A percentile compares a stretch with the other conserved stretches of the same genome.
Conservation (phyloP, 2,329 filamentous ascomycete genomes). For the Colletotrichum musae region DNA sequence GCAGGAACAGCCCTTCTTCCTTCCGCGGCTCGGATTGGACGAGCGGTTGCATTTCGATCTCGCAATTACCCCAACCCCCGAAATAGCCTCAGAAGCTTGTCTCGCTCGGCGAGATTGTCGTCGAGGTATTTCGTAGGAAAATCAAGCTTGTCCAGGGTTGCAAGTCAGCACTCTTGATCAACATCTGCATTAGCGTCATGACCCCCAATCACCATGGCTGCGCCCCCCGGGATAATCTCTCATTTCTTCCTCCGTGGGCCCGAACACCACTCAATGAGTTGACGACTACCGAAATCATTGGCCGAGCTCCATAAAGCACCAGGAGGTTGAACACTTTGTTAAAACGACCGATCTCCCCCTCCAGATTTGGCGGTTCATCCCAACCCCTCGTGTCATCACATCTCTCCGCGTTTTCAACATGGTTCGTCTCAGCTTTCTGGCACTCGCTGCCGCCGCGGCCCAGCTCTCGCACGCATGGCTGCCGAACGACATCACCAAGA, state of each 20-base stretch:
- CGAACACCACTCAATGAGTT: not conserved
- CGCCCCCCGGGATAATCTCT: slow-evolving; percentile 25
- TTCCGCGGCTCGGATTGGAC: slow-evolving; percentile 24
- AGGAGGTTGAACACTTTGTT: slow-evolving; percentile 23
- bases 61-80: not conserved
- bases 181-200: slow-evolving; percentile 25
- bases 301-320: not conserved
- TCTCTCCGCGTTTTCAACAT: slow-evolving; percentile 14
- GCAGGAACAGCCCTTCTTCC: slow-evolving; percentile 12
- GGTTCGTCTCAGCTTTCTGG: slow-evolving; percentile 30
- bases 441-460: slow-evolving; percentile 14
- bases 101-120: not conserved
- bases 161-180: slow-evolving; percentile 11
- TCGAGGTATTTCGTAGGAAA: not conserved
- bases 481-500: slow-evolving; percentile 29
- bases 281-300: not conserved
- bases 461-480: slow-evolving; percentile 31
- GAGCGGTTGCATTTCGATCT: slow-evolving; percentile 23
- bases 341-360: slow-evolving; percentile 10
- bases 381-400: not conserved
- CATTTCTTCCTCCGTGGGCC: slow-evolving; percentile 13
- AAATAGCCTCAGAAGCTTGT: slow-evolving; percentile 23
- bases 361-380: not conserved
- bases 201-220: slow-evolving; percentile 17
- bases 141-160: slow-evolving; percentile 1